Evolutionary conservation across 1,284 basidiomycete species (phyloP).

Genomic region (Psilocybe mexicana): DNA sequence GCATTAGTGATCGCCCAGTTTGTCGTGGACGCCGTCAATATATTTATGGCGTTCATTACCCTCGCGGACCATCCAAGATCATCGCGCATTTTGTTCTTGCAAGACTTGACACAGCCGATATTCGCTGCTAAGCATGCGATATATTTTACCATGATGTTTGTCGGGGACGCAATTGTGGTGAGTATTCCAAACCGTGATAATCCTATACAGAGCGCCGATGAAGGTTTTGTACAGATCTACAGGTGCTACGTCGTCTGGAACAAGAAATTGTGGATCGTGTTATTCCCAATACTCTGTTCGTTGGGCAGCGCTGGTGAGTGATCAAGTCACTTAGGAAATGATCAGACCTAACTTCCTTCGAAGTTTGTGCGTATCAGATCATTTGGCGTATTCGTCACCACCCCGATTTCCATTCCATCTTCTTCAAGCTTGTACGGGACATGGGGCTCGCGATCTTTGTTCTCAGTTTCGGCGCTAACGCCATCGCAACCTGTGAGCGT

Average conservation of each 20-base stretch:
- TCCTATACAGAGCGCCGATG: neutral
- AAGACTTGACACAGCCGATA: slow-evolving; percentile 3
- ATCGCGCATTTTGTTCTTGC: slow-evolving; percentile 8
- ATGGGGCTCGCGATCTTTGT: slow-evolving; percentile 14
- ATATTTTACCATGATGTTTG: slow-evolving; percentile 8
- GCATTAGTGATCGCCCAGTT: slow-evolving; percentile 11
- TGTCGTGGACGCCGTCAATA: slow-evolving; percentile 12
- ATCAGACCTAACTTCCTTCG: too few species aligned
- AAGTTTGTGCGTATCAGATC: slow-evolving; percentile 13
- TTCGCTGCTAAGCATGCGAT: slow-evolving; percentile 15
- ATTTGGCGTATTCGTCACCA: slow-evolving; percentile 14
- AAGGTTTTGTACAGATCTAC: slow-evolving; percentile 6
- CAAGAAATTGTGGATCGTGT: slow-evolving; percentile 10
- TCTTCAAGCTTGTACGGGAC: slow-evolving; percentile 11
- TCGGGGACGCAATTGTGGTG: slow-evolving; percentile 14
- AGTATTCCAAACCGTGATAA: neutral
- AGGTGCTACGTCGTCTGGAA: slow-evolving; percentile 15
- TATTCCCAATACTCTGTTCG: slow-evolving; percentile 11
- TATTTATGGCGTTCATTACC: slow-evolving; percentile 6
- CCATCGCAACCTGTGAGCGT: slow-evolving; percentile 13
- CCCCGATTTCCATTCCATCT: neutral
- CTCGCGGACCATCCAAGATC: slow-evolving; percentile 11
- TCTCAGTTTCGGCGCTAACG: slow-evolving; percentile 13
- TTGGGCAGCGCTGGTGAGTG: slow-evolving; percentile 11
- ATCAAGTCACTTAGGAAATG: too few species aligned